Evolutionary conservation across 768 basidiomycete genomes (phyloP).

Genomic region (Boletus tomentosulus): DNA sequence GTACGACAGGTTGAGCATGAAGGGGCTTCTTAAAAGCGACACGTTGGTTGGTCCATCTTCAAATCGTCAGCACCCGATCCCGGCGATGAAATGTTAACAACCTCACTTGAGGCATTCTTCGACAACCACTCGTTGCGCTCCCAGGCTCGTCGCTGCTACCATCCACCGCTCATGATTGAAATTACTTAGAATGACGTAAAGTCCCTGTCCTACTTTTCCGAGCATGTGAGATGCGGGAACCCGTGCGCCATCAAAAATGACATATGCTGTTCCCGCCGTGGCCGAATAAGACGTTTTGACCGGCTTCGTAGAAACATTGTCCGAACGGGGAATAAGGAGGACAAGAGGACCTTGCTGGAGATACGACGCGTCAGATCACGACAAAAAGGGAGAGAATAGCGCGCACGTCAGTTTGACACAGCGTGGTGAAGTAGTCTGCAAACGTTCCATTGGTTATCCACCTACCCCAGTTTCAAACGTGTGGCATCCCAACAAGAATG

Average conservation of each 20-base stretch:
- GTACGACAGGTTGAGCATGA: constrained; percentile 78
- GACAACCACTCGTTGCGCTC: constrained; percentile 75
- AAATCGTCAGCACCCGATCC: constrained; percentile 3
- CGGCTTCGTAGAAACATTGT: constrained; percentile 75
- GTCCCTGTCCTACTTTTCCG: constrained; percentile 80
- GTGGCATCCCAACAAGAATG: neutral
- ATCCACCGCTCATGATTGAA: constrained; percentile 93
- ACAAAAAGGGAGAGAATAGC: neutral
- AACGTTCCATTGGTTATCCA: constrained; percentile 91
- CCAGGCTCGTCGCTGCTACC: constrained; percentile 66
- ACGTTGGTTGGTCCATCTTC: constrained; percentile 84
- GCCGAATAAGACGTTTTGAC: constrained; percentile 93
- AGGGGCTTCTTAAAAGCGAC: constrained; percentile 89
- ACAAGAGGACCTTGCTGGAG: constrained; percentile 66
- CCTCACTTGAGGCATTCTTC: constrained; percentile 86
- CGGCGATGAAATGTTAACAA: neutral
- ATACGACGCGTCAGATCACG: constrained; percentile 3
- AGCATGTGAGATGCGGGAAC: constrained; percentile 85
- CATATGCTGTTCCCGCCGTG: constrained; percentile 85
- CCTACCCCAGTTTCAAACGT: constrained; percentile 34
- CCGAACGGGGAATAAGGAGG: constrained; percentile 67
- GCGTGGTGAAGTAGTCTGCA: constrained; percentile 81
- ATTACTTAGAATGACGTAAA: constrained; percentile 79
- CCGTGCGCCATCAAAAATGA: constrained; percentile 76
- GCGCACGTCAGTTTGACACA: constrained; percentile 64